Base-by-base conservation (phyloP, 306 rosid genomes). In the Bauhinia variegata region DNA sequence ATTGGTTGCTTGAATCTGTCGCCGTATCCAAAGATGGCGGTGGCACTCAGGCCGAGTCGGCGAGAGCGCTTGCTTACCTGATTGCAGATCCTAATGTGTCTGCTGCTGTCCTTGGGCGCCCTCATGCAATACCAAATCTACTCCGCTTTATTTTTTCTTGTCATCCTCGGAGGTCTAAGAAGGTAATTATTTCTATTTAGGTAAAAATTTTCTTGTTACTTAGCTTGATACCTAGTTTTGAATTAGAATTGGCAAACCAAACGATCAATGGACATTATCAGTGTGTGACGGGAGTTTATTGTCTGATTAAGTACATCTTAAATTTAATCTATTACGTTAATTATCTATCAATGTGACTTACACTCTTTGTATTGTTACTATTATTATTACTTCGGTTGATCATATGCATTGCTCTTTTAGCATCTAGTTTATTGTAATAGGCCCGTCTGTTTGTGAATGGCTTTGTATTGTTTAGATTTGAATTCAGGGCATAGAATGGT, bases 1-100 rank as follows among this genome's bases (percentile, higher is more conserved):
- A 93, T 68, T 93, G 99, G 99, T 70, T 93, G 64, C 85, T 93
- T 7, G 95, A 88, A 53, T 88, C 99, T 51, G 97, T 90, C 48
- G 85, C 99, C n/a, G 86, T 75, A 30, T 83, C 80, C 8, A 80
- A 82, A 59, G 88, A 89, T 16, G 95, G 85, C 10, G 75, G 71
- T 16, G 92, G 89, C 48, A 77, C 89, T 13, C 99, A 93, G 82
- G 91, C 90, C 10, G 99, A 93, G 84, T 80, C 96, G 8, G 96
- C 99, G 6, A 93, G 99, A 46, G 99, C 99, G 41, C 85, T 93
- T 12, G 90, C 99, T 5, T 88, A 86, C 82, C 79, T 93, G 80
- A 86, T 93, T 44, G 82, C 97, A 36, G 99, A 93, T 63, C 96
- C 91, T 63, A 82, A 85, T 71, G 97, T 93, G 9, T 88, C 95